Evolutionary conservation across 2,329 filamentous ascomycete species (phyloP).

Genomic region (Botrytis fabae): DNA sequence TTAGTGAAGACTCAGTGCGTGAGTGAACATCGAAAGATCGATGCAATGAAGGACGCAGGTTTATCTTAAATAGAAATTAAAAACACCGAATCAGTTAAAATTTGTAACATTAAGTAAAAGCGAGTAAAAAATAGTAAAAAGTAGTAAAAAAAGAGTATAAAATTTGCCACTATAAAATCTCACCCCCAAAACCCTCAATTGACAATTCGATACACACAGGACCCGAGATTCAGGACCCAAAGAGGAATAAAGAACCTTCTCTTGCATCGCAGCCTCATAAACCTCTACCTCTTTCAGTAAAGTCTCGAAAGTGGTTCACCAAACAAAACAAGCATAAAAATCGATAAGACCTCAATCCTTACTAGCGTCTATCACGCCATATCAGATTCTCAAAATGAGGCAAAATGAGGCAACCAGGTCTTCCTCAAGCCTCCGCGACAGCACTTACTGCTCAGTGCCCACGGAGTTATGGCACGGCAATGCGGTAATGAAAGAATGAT

Average conservation of each 20-base stretch:
- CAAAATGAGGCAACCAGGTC: neutral
- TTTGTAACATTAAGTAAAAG: neutral
- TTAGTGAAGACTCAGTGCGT: neutral
- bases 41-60: neutral
- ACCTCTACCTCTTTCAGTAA: neutral
- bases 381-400: conserved; percentile 8
- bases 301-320: neutral
- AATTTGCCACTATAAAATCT: neutral
- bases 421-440: neutral
- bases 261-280: neutral
- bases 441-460: neutral
- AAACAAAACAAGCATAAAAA: conserved; percentile 1
- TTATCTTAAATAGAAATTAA: neutral
- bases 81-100: neutral
- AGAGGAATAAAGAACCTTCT: conserved; percentile 10
- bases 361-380: conserved; percentile 25
- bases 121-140: neutral
- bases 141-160: neutral
- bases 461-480: conserved; percentile 6
- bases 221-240: neutral
- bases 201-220: too few species aligned
- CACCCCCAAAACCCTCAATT: neutral
- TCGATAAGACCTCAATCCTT: conserved; percentile 1
- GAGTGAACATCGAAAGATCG: neutral
- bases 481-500: neutral